These are phyloP conservation scores for Phoma sp. DNA, from an alignment of 2,329 filamentous ascomycete genomes.

Conservation along the genomic window DNA sequence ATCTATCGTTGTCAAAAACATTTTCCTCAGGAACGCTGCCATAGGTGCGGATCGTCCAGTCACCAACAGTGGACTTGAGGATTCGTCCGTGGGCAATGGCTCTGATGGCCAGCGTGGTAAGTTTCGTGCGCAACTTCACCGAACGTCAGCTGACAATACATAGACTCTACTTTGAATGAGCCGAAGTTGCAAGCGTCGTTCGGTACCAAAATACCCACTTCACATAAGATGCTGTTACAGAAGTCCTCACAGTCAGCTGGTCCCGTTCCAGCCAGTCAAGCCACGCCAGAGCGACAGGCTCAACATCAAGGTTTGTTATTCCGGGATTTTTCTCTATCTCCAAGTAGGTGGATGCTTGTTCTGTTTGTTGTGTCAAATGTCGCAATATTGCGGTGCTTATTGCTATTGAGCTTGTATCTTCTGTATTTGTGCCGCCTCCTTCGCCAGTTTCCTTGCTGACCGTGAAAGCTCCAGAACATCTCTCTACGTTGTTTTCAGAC, in stretches of 20 bases:
- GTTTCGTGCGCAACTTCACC: background rate
- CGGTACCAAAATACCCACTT: background rate
- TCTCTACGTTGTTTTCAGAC: background rate
- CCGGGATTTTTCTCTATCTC: conserved; percentile 3
- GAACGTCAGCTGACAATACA: background rate
- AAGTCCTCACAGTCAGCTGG: background rate
- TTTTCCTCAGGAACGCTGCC: conserved; percentile 23
- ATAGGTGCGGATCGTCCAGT: conserved; percentile 6
- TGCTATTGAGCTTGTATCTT: too few relatives aligned
- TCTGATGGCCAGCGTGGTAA: conserved; percentile 6
- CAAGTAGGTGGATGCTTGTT: background rate
- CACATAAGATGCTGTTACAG: background rate
- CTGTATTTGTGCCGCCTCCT: background rate
- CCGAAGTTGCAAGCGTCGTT: background rate
- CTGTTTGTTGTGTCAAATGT: background rate
- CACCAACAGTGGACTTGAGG: conserved; percentile 1
- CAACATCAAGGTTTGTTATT: conserved; percentile 12
- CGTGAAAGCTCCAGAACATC: background rate
- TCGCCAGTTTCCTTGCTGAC: background rate
- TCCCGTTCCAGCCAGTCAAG: background rate
- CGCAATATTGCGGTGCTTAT: background rate
- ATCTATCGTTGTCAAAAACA: conserved; percentile 25
- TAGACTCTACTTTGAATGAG: background rate
- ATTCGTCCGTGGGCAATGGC: conserved; percentile 6
- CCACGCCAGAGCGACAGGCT: background rate